Conservation (phyloP, 768 basidiomycete genomes). For the Phaeolepiota aurea region DNA sequence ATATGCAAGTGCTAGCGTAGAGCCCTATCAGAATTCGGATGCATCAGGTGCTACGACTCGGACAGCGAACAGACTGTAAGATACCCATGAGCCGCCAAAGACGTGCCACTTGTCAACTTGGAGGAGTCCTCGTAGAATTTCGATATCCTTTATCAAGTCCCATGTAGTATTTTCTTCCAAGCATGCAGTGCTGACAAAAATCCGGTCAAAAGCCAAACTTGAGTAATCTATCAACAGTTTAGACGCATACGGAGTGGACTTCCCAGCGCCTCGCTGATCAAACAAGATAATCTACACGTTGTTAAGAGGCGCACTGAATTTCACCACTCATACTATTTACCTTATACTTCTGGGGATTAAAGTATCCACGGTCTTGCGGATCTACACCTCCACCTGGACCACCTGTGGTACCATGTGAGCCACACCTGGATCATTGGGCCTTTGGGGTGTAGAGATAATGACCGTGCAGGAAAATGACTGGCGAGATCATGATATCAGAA, state of each 20-base stretch:
- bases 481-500: background rate
- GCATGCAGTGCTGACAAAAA: constrained; percentile 47
- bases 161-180: constrained; percentile 89
- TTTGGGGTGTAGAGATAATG: constrained; percentile 6
- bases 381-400: constrained; percentile 79
- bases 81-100: constrained; percentile 90
- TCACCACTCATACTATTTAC: constrained; percentile 20
- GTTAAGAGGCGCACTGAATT: background rate
- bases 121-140: constrained; percentile 70
- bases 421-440: constrained; percentile 1
- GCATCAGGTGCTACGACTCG: background rate
- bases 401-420: constrained; percentile 25
- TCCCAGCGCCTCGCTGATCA: constrained; percentile 87
- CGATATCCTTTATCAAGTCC: constrained; percentile 88
- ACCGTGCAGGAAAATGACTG: constrained; percentile 81
- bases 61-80: constrained; percentile 11
- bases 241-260: constrained; percentile 67
- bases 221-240: background rate
- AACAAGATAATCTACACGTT: constrained; percentile 64
- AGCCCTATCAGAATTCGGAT: no score
- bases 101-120: constrained; percentile 85
- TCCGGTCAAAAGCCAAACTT: background rate
- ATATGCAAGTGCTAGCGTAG: constrained; percentile 80
- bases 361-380: constrained; percentile 64
- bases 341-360: constrained; percentile 82